Percentiles rank a stretch among this genome's conserved stretches.
Evolutionary conservation across 2,329 filamentous ascomycete genomes (phyloP).

Genomic region (Fusarium staphyleae): DNA sequence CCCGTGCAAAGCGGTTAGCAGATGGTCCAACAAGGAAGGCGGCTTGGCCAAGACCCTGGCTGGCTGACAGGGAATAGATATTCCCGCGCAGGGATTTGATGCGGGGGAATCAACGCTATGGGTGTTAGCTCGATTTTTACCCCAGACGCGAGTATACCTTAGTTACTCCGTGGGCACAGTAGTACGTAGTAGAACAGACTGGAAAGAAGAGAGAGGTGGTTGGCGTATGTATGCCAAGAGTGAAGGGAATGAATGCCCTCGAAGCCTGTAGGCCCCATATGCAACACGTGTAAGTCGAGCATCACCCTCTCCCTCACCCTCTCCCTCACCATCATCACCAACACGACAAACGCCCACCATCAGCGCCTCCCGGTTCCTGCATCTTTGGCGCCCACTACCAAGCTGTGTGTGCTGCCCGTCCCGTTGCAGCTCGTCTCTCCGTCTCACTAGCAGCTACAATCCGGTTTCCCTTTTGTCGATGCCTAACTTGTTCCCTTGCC

Average conservation of each 20-base stretch:
- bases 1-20: constrained; percentile 13
- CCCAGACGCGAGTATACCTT: too few species aligned
- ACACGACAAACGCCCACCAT: too few species aligned
- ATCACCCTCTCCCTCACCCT: too few species aligned
- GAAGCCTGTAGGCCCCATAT: too few species aligned
- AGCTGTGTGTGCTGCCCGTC: neutral
- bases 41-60: constrained; percentile 22
- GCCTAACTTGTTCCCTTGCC: neutral
- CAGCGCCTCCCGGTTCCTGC: constrained; percentile 24
- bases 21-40: constrained; percentile 33
- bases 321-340: too few species aligned
- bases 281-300: too few species aligned
- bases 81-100: constrained; percentile 19
- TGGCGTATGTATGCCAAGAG: constrained; percentile 8
- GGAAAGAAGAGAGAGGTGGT: neutral
- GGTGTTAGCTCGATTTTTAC: constrained; percentile 10
- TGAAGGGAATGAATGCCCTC: neutral
- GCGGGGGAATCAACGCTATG: constrained; percentile 35
- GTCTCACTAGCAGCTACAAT: too few species aligned
- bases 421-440: too few species aligned
- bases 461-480: neutral
- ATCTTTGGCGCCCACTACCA: constrained; percentile 15
- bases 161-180: too few species aligned
- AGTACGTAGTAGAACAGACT: neutral
- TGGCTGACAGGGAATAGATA: neutral